Conservation (phyloP, 1,139 yeast species). For the Taphrina communis region DNA sequence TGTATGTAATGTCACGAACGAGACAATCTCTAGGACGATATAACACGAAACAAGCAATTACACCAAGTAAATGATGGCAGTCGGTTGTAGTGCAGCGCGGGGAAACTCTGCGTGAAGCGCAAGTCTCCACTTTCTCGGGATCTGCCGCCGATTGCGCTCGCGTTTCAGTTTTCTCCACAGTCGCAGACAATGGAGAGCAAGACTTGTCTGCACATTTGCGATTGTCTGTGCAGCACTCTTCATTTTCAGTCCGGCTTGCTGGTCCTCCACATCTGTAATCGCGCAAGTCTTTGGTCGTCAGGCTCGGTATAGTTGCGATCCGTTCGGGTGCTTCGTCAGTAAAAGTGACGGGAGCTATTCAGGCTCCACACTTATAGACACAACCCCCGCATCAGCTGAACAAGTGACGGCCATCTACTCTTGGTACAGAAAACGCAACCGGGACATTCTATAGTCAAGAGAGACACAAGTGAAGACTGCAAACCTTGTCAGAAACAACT, state of each 20-base stretch:
- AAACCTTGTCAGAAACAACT: too few species aligned
- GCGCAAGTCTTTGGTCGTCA: not conserved
- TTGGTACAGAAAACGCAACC: not conserved
- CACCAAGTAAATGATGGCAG: too few species aligned
- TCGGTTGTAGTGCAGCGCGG: too few species aligned
- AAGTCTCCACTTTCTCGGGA: not conserved
- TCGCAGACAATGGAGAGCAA: too few species aligned
- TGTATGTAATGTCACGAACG: too few species aligned
- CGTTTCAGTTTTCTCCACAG: not conserved
- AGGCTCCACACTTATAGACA: not conserved
- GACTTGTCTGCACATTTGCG: too few species aligned
- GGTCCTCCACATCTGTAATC: not conserved
- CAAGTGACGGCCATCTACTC: not conserved
- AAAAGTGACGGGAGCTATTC: not conserved
- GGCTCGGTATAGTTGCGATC: too few species aligned
- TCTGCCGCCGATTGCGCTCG: not conserved
- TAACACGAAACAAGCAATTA: too few species aligned
- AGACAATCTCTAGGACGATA: too few species aligned
- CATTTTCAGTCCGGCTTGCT: not conserved
- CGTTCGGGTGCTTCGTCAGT: not conserved
- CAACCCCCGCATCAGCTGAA: conserved; percentile 1
- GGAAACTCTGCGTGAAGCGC: not conserved
- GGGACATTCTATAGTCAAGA: too few species aligned
- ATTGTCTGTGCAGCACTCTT: not conserved
- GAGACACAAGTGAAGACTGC: not conserved